A percentile compares a stretch with the other conserved stretches of the same genome.
phyloP scores from a whole-genome alignment of 2,329 filamentous ascomycete species.

The Fusarium phyllophilum region DNA sequence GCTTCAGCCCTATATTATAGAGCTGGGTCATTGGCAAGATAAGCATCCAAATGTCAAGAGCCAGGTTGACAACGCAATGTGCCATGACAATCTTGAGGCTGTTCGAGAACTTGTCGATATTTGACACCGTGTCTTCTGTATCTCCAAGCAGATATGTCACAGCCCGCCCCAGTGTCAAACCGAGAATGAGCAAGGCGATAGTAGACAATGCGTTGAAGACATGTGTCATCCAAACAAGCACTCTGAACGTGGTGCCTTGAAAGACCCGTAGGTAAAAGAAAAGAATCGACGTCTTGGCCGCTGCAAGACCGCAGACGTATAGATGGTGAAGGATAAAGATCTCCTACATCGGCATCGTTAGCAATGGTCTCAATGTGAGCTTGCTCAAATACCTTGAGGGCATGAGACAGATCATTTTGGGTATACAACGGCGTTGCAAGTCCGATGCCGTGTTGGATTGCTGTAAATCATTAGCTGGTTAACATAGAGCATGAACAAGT shows the following conservation, averaged over 20 bases:
- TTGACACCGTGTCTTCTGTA: no score
- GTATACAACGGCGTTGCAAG: neutral
- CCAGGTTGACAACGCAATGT: neutral
- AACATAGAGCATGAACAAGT: rapidly evolving
- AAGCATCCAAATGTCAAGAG: constrained; percentile 19
- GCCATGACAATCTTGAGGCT: neutral
- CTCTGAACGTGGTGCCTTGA: neutral
- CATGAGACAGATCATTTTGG: neutral
- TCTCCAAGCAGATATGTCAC: neutral
- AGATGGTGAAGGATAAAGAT: neutral
- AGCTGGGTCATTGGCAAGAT: constrained; percentile 18
- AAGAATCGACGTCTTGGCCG: neutral
- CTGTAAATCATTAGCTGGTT: neutral
- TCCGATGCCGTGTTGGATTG: neutral
- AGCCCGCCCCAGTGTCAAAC: neutral
- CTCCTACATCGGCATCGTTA: neutral
- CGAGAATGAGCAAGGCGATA: rapidly evolving
- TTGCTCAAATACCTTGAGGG: neutral
- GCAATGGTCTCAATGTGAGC: rapidly evolving
- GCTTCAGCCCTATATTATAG: neutral
- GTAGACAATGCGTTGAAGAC: neutral
- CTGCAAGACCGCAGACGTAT: neutral
- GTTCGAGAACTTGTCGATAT: no score
- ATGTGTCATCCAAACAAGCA: neutral
- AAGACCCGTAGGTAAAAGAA: constrained; percentile 15